Evolutionary conservation across 208 protist species (phyloP), one percentile per base, ranked within the genome.

Genomic region (Acanthamoeba royreba): DNA sequence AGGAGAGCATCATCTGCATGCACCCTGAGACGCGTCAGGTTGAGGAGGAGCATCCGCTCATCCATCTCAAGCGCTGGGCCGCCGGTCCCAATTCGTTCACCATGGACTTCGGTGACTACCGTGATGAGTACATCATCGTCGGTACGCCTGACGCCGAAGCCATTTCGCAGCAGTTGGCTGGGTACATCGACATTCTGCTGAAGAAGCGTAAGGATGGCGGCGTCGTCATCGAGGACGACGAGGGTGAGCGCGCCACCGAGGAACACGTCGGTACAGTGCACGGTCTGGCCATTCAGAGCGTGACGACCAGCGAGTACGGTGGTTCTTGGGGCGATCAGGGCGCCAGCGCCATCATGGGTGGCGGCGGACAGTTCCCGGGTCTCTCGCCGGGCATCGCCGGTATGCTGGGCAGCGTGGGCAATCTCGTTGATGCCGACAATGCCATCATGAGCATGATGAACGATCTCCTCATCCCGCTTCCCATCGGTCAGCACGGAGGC

Each of bases 71-170:
- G 31, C 94, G 97, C 52, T 98, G 96, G 97, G 97, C 96, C 28
- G 96, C 97, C 33, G 89, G 83, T 28, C 92, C 91, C 9, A 93
- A 94, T 19, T 66, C 91, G 52, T 97, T 98, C 52, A 97, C 96
- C n/a, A 58, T 98, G 11, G 97, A 98, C 93, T 98, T 98, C 95
- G 97, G 97, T 83, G 96, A 97, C 89, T 96, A 98, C 86, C 85
- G 94, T 38, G 81, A 95, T 9, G 92, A 96, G 28, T 97, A 97
- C 85, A 94, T 95, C 25, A 88, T 93, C 13, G 53, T 97, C 13
- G 31, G 91, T 40, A 97, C 96, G 0, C 79, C 58, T 7, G 94
- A 97, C 43, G 95, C 94, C n/a, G 96, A 97, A 4, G 89, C 93
- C 46, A 97, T 97, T 7, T 96, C 93, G 31, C 79, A 95, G 77